phyloP scores from a whole-genome alignment of 192 early-diverging fungal genomes.

The Backusella tuberculispora region DNA sequence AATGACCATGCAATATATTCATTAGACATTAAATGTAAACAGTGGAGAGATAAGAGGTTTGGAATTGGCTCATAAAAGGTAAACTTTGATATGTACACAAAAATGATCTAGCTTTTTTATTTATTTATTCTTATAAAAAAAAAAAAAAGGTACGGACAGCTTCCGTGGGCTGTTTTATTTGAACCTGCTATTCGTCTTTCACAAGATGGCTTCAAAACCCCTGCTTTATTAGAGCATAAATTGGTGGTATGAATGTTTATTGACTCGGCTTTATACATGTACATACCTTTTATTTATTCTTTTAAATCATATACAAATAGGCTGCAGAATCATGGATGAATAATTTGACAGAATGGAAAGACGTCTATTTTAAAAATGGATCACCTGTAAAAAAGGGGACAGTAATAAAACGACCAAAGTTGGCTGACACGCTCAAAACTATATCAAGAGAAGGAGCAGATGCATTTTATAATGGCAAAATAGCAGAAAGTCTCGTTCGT shows the following conservation, averaged over 20 bases:
- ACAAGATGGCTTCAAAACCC: conserved; percentile 66
- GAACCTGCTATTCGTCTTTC: conserved; percentile 74
- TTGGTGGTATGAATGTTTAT: neutral
- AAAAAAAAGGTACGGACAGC: conserved; percentile 65
- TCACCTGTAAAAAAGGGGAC: conserved; percentile 67
- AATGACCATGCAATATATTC: neutral
- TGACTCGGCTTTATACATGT: neutral
- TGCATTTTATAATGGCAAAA: conserved; percentile 56
- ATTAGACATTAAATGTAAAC: neutral
- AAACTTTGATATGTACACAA: neutral
- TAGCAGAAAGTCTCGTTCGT: conserved; percentile 70
- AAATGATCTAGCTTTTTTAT: neutral
- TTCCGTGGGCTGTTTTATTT: conserved; percentile 83
- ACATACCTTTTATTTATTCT: neutral
- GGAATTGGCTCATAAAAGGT: conserved; percentile 72
- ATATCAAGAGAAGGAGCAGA: conserved; percentile 65
- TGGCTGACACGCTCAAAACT: conserved; percentile 65
- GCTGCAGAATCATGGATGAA: conserved; percentile 36
- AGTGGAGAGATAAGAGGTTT: conserved; percentile 89
- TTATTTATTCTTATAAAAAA: neutral
- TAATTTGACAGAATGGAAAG: conserved; percentile 46
- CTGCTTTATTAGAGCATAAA: neutral
- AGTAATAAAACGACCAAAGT: conserved; percentile 53
- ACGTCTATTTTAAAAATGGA: conserved; percentile 74
- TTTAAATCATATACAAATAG: neutral